A percentile compares a stretch with the other conserved stretches of the same genome.
Evolutionary conservation across 441 rosid species (phyloP).

Genomic region (Euphorbia celastroides): DNA sequence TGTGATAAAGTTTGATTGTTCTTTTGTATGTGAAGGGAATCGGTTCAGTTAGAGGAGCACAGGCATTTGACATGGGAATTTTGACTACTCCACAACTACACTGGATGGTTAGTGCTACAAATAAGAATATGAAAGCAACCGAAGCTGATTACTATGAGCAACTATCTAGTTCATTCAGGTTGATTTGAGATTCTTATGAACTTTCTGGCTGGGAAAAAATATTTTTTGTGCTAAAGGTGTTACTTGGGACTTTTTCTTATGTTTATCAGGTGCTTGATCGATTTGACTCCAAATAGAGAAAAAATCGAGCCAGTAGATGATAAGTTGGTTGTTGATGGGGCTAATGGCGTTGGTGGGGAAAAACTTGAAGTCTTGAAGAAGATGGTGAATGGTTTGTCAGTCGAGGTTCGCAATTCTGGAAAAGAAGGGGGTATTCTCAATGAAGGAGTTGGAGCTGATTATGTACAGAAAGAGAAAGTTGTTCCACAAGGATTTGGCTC

Average conservation of each 20-base stretch:
- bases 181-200: slow-evolving; percentile 7
- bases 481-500: slow-evolving; percentile 59
- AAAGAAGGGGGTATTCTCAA: slow-evolving; percentile 72
- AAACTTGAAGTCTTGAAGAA: slow-evolving; percentile 53
- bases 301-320: slow-evolving; percentile 22
- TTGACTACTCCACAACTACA: slow-evolving; percentile 89
- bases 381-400: slow-evolving; percentile 39
- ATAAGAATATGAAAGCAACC: slow-evolving; percentile 56
- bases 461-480: slow-evolving; percentile 91
- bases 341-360: slow-evolving; percentile 90
- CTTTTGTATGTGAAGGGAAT: slow-evolving; percentile 44
- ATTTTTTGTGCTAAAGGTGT: neutral
- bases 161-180: slow-evolving; percentile 65
- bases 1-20: neutral
- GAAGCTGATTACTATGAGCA: slow-evolving; percentile 73
- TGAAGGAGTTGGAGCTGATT: slow-evolving; percentile 91
- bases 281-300: slow-evolving; percentile 44
- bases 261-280: slow-evolving; percentile 56
- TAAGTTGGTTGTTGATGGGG: slow-evolving; percentile 71
- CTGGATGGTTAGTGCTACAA: slow-evolving; percentile 90
- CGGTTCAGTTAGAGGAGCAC: slow-evolving; percentile 55
- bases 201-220: neutral
- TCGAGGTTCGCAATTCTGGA: slow-evolving; percentile 72
- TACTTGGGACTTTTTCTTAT: slow-evolving; percentile 11
- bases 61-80: slow-evolving; percentile 56